Evolutionary conservation across 2,329 filamentous ascomycete genomes (phyloP).

Genomic region (Trichoderma cornu-damae): DNA sequence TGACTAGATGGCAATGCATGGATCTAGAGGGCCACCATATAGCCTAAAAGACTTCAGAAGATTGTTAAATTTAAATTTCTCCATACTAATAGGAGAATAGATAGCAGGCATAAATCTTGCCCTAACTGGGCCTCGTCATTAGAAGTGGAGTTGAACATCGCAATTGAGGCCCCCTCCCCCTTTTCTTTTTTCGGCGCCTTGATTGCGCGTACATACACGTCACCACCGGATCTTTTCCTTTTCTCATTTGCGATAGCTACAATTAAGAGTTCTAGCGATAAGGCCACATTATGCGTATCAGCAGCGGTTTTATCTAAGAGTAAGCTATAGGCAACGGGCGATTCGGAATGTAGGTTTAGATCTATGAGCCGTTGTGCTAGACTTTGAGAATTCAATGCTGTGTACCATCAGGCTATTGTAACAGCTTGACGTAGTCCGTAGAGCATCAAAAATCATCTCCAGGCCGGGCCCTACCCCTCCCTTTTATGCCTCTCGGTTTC

Average conservation of each 20-base stretch:
- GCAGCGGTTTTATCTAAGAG: background rate
- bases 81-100: background rate
- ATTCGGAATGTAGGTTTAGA: background rate
- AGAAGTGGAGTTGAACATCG: slow-evolving; percentile 6
- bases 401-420: background rate
- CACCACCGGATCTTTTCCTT: background rate
- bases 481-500: background rate
- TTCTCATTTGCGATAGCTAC: background rate
- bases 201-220: slow-evolving; percentile 18
- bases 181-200: background rate
- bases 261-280: background rate
- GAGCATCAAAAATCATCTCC: background rate
- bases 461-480: background rate
- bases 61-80: background rate
- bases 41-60: background rate
- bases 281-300: background rate
- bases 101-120: background rate
- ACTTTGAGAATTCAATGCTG: no score
- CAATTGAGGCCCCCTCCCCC: slow-evolving; percentile 3
- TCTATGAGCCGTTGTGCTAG: background rate
- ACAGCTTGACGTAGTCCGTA: background rate
- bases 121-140: slow-evolving; percentile 2
- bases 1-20: no score
- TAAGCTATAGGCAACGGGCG: no score
- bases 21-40: no score